Evolutionary conservation across 2,329 filamentous ascomycete genomes (phyloP).

Genomic region (Torrubiellomyces zombiae): DNA sequence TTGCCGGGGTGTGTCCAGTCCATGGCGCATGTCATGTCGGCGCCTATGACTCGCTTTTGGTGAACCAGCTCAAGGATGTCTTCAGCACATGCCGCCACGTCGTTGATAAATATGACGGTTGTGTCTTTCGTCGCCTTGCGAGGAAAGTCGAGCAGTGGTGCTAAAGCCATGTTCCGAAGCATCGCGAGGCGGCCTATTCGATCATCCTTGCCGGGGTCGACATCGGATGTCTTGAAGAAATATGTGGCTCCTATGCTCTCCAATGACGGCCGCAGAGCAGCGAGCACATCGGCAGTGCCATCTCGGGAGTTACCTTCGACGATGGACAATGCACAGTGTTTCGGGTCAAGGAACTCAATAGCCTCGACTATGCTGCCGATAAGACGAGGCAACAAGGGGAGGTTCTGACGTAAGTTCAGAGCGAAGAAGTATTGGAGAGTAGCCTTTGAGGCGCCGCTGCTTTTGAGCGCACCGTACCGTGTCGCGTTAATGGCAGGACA

Average conservation of each 20-base stretch:
- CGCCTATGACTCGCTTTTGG: slow-evolving; percentile 26
- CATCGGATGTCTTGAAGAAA: slow-evolving; percentile 21
- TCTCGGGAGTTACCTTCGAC: slow-evolving; percentile 10
- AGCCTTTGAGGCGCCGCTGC: neutral
- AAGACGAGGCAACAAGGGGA: slow-evolving; percentile 23
- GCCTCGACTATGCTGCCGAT: slow-evolving; percentile 31
- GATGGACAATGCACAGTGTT: slow-evolving; percentile 23
- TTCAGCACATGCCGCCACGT: slow-evolving; percentile 33
- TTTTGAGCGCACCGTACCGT: slow-evolving; percentile 9
- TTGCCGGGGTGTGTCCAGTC: slow-evolving; percentile 33
- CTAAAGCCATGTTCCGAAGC: slow-evolving; percentile 35
- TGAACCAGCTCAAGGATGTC: slow-evolving; percentile 40
- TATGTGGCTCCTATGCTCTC: slow-evolving; percentile 21
- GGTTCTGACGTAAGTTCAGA: slow-evolving; percentile 28
- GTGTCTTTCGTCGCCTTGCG: slow-evolving; percentile 15
- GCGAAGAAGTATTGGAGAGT: slow-evolving; percentile 29
- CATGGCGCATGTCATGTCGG: slow-evolving; percentile 41
- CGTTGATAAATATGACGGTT: slow-evolving; percentile 35
- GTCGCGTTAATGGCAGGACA: slow-evolving; percentile 9
- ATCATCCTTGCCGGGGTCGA: slow-evolving; percentile 24
- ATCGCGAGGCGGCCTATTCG: slow-evolving; percentile 30
- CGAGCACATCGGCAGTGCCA: slow-evolving; percentile 31
- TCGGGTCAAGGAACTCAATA: slow-evolving; percentile 30
- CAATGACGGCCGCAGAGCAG: slow-evolving; percentile 20
- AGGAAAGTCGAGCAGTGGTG: slow-evolving; percentile 21